Evolutionary conservation across 148 eudicot species (phyloP).

Genomic region (Persicaria tinctoria): DNA sequence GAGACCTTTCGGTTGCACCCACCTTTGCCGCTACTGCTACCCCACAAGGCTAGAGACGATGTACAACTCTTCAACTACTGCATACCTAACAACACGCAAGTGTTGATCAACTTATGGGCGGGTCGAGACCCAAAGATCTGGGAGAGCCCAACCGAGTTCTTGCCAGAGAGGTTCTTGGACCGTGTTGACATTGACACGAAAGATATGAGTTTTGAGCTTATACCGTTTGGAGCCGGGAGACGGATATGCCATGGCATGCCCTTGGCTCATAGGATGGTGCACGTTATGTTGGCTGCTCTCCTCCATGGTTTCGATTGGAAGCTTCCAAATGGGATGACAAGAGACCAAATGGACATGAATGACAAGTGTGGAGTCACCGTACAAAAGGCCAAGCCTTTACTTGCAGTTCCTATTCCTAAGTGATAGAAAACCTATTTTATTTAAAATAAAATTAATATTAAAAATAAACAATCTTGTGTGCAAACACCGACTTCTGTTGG

Average conservation of each 20-base stretch:
- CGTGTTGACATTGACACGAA: conserved; percentile 23
- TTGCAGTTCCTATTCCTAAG: background rate
- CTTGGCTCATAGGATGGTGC: conserved; percentile 16
- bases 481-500: no score
- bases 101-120: conserved; percentile 9
- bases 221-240: conserved; percentile 43
- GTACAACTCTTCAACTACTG: conserved; percentile 24
- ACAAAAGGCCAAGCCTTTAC: conserved; percentile 16
- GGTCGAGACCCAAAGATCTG: no score
- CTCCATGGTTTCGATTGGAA: conserved; percentile 39
- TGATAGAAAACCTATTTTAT: background rate
- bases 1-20: conserved; percentile 22
- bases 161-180: conserved; percentile 45
- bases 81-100: conserved; percentile 39
- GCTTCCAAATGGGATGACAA: conserved; percentile 15
- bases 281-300: no score
- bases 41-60: conserved; percentile 38
- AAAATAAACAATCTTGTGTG: no score
- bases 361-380: conserved; percentile 29
- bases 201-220: conserved; percentile 39
- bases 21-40: conserved; percentile 38
- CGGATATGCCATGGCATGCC: conserved; percentile 46
- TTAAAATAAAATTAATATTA: no score
- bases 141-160: conserved; percentile 18
- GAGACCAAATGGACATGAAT: conserved; percentile 21